A percentile compares a stretch with the other conserved stretches of the same genome.
phyloP scores from a whole-genome alignment of 75 land plant genomes.

The Gnetum montanum region DNA sequence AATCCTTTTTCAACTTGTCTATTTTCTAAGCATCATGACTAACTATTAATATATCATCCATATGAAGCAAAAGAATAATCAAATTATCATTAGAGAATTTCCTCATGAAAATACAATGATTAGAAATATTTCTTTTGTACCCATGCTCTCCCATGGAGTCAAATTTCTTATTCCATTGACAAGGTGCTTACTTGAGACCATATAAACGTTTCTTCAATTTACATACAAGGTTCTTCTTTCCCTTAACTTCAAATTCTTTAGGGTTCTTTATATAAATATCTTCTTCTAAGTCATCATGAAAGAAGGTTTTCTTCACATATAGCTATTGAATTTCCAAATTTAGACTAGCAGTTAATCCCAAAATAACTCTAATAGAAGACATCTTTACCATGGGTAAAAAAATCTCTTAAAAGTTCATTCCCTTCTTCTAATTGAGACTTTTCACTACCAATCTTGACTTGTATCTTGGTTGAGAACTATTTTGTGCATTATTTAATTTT shows the following conservation, averaged over 20 bases:
- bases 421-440: slow-evolving; percentile 2
- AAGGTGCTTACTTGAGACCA: slow-evolving; percentile 7
- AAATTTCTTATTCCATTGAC: slow-evolving; percentile 11
- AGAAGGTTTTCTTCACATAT: slow-evolving; percentile 14
- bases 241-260: not conserved
- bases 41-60: not conserved
- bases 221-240: slow-evolving; percentile 6
- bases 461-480: not conserved
- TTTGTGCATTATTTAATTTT: slow-evolving; percentile 4
- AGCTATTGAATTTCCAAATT: slow-evolving; percentile 12
- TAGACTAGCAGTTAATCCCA: not conserved
- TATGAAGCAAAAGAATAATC: not conserved
- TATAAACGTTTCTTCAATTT: slow-evolving; percentile 10
- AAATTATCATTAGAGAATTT: slow-evolving; percentile 1
- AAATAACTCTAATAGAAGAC: slow-evolving; percentile 9
- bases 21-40: not conserved
- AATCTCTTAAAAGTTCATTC: slow-evolving; percentile 9
- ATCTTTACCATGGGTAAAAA: slow-evolving; percentile 12
- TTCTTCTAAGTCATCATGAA: slow-evolving; percentile 13
- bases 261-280: slow-evolving; percentile 10
- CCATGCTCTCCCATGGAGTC: slow-evolving; percentile 5
- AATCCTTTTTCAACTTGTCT: not conserved
- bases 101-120: slow-evolving; percentile 1
- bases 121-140: not conserved
- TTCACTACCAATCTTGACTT: slow-evolving; percentile 17